These are phyloP conservation scores for Pachysandra terminalis DNA, from an alignment of 164 flowering plant species.

Conservation along the genomic window DNA sequence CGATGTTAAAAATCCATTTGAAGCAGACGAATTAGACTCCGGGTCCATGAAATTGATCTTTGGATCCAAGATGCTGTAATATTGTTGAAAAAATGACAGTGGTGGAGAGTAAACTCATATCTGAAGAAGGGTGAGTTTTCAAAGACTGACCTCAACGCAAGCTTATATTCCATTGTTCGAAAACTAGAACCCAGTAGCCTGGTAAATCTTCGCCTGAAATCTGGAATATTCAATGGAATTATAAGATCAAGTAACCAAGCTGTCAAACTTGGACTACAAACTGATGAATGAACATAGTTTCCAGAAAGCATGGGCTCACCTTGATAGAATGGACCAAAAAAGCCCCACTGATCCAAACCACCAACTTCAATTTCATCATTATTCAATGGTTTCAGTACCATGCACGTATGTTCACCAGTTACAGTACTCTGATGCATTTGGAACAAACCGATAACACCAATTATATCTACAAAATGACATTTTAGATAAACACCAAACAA, in stretches of 20 bases:
- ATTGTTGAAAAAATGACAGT: constrained; percentile 20
- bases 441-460: constrained; percentile 12
- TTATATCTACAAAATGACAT: background rate
- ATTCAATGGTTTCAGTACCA: constrained; percentile 78
- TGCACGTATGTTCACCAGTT: constrained; percentile 96
- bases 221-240: constrained; percentile 29
- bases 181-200: constrained; percentile 43
- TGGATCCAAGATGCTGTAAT: constrained; percentile 74
- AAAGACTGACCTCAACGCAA: constrained; percentile 78
- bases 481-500: background rate
- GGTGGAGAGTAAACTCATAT: background rate
- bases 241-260: constrained; percentile 1
- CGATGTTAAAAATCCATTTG: constrained; percentile 38
- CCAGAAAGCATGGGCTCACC: constrained; percentile 34
- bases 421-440: constrained; percentile 56
- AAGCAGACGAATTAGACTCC: constrained; percentile 23
- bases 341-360: constrained; percentile 62
- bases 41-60: constrained; percentile 55
- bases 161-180: constrained; percentile 67
- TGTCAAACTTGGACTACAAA: background rate
- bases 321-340: constrained; percentile 67
- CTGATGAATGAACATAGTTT: background rate
- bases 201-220: constrained; percentile 62
- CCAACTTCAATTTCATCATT: constrained; percentile 67
- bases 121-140: background rate